Percentiles rank a stretch among this genome's conserved stretches.
Conservation (phyloP, 768 basidiomycete species). For the Naganishia kalamii region DNA sequence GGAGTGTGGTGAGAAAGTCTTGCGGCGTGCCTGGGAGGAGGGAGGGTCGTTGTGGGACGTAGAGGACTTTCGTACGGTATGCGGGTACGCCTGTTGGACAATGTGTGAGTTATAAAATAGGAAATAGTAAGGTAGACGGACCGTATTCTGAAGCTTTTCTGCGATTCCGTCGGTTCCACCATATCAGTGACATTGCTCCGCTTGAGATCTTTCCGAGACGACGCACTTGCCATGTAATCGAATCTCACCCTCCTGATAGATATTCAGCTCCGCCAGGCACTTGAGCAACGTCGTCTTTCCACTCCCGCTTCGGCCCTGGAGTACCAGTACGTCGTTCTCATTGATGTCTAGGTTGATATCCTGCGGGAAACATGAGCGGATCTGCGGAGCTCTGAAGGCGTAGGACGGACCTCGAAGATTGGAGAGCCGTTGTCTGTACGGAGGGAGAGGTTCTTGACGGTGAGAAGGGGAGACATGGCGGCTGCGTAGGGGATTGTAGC, state of each 20-base stretch:
- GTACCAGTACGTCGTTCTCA: conserved; percentile 66
- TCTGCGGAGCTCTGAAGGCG: neutral
- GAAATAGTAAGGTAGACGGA: neutral
- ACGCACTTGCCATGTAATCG: conserved; percentile 63
- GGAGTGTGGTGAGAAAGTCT: conserved; percentile 61
- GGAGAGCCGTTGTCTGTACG: neutral
- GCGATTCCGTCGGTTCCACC: neutral
- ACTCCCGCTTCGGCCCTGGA: conserved; percentile 74
- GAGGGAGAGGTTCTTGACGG: conserved; percentile 1
- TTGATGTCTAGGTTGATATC: conserved; percentile 59
- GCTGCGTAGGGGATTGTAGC: neutral
- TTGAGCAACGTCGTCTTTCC: conserved; percentile 73
- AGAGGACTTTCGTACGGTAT: conserved; percentile 72
- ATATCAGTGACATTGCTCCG: neutral
- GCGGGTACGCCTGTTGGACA: conserved; percentile 58
- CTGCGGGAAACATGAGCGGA: conserved; percentile 25
- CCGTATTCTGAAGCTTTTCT: conserved; percentile 32
- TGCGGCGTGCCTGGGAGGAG: conserved; percentile 74
- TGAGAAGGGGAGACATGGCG: conserved; percentile 1
- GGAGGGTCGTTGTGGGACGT: conserved; percentile 82
- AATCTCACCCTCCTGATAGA: conserved; percentile 61
- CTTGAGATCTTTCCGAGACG: neutral
- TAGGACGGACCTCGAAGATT: neutral
- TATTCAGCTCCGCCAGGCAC: conserved; percentile 70
- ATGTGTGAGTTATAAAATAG: neutral